Base-by-base conservation (phyloP, 768 basidiomycete genomes). In the Boletus rufocinnamomeus region DNA sequence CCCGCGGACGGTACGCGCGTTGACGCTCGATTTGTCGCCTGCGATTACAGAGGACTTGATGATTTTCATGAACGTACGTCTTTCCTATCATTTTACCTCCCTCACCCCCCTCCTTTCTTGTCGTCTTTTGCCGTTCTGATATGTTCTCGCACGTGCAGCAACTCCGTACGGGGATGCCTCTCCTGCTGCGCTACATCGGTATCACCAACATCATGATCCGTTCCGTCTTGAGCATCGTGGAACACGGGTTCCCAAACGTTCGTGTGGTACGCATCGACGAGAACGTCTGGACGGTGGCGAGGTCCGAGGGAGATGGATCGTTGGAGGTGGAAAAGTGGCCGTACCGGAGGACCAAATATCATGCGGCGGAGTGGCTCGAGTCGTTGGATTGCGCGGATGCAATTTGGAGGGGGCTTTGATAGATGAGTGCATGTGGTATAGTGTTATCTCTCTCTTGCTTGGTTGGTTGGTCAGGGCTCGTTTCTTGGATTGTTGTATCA, bases 381-480 rank as follows among this genome's bases (percentile, higher is more conserved):
- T 85, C 84, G 77, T 69, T 81, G 38, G 85, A 82, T 0, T 88
- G 87, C 61, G 81, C 81, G 60, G 82, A 85, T 59, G 85, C 85
- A 30, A 64, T 77, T 16, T 71, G 72, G 69, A 59, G 30, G 47
- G 66, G 70, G 0, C 9, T 46, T 14, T 57, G 51, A 53, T 28
- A 25, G 9, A 21, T 2, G 14, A 13, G 16, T 2, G 14, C n/a
- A 14, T 54, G 21, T 13, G 19, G 16, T 38, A 16, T 37, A 17
- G 2, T 52, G 43, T 21, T 19, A 16, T 32, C 34, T 35, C 14
- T 16, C 28, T n/a, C 23, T 53, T 9, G 21, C 9, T 25, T n/a
- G n/a, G n/a, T n/a, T n/a, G n/a, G 3, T 21, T 32, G 47, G 17
- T 6, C n/a, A 14, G 11, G 28, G 14, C 34, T 34, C 34, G 16